Conservation (phyloP, 2,329 filamentous ascomycete species). For the Iodosphaeria phyllophila region DNA sequence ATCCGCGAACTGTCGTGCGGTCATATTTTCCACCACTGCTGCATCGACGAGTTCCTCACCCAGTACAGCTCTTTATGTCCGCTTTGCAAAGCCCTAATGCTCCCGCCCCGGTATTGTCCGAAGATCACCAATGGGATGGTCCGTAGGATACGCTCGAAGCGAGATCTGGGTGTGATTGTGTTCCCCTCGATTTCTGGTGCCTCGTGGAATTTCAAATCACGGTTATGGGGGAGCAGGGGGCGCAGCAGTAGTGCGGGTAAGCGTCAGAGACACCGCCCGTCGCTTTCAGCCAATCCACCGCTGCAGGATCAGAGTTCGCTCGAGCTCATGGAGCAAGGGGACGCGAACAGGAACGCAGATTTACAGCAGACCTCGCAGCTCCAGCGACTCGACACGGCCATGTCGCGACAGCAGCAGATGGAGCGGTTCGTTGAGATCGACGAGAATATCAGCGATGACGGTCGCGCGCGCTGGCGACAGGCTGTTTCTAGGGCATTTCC, state of each 20-base stretch:
- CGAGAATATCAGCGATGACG: slow-evolving; percentile 13
- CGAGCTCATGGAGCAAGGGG: slow-evolving; percentile 7
- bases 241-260: slow-evolving; percentile 8
- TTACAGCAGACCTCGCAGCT: slow-evolving; percentile 2
- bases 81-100: slow-evolving; percentile 68
- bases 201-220: background rate
- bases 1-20: slow-evolving; percentile 78
- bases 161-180: slow-evolving; percentile 13
- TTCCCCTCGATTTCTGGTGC: slow-evolving; percentile 2
- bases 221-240: slow-evolving; percentile 1
- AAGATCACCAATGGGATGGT: slow-evolving; percentile 75
- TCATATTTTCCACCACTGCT: slow-evolving; percentile 86
- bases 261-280: slow-evolving; percentile 4
- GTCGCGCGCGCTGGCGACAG: slow-evolving; percentile 3
- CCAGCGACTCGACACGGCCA: slow-evolving; percentile 4
- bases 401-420: slow-evolving; percentile 9
- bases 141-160: slow-evolving; percentile 33
- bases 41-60: slow-evolving; percentile 70
- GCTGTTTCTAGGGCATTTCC: slow-evolving; percentile 1
- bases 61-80: slow-evolving; percentile 75
- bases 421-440: slow-evolving; percentile 11
- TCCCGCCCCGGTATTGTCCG: slow-evolving; percentile 50
- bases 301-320: slow-evolving; percentile 5
- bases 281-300: too few relatives aligned
- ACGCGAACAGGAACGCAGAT: too few relatives aligned